A percentile compares a stretch with the other conserved stretches of the same genome.
phyloP scores from a whole-genome alignment of 208 protist species.

The Leishmania guyanensis region DNA sequence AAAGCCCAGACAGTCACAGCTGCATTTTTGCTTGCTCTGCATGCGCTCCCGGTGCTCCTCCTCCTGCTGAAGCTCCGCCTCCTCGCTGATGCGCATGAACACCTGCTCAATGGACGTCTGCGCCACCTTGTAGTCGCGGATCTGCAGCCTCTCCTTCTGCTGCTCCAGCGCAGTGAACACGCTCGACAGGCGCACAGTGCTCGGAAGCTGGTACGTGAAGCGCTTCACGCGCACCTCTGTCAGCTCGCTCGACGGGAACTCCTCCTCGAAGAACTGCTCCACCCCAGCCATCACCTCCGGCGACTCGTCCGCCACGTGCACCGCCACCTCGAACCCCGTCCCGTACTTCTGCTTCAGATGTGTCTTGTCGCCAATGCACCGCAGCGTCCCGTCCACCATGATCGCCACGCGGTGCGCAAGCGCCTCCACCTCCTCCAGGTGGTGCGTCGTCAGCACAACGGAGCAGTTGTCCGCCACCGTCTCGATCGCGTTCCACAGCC shows the following conservation, averaged over 20 bases:
- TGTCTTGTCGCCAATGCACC: slow-evolving; percentile 84
- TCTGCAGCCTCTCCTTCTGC: slow-evolving; percentile 34
- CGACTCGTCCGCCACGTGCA: slow-evolving; percentile 32
- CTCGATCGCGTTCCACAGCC: slow-evolving; percentile 80
- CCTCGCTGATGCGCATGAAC: slow-evolving; percentile 80
- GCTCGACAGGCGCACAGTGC: slow-evolving; percentile 34
- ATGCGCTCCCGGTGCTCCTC: slow-evolving; percentile 18
- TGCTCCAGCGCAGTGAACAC: slow-evolving; percentile 55
- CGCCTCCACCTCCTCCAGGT: slow-evolving; percentile 92
- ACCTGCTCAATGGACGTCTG: slow-evolving; percentile 89
- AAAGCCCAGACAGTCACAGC: background rate
- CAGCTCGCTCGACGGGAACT: slow-evolving; percentile 36
- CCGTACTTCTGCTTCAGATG: slow-evolving; percentile 87
- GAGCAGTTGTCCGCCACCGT: slow-evolving; percentile 61
- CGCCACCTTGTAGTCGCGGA: slow-evolving; percentile 78
- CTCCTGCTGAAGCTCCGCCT: slow-evolving; percentile 41
- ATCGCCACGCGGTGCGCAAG: slow-evolving; percentile 86
- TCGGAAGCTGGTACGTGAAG: slow-evolving; percentile 51
- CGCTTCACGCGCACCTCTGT: slow-evolving; percentile 43
- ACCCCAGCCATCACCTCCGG: slow-evolving; percentile 8
- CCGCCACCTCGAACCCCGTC: slow-evolving; percentile 60
- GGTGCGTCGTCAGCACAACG: slow-evolving; percentile 92
- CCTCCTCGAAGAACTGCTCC: slow-evolving; percentile 42
- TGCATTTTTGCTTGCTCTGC: background rate
- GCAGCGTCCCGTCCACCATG: slow-evolving; percentile 87